Conservation (phyloP, 768 basidiomycete species). For the Hygrocybe punicea region DNA sequence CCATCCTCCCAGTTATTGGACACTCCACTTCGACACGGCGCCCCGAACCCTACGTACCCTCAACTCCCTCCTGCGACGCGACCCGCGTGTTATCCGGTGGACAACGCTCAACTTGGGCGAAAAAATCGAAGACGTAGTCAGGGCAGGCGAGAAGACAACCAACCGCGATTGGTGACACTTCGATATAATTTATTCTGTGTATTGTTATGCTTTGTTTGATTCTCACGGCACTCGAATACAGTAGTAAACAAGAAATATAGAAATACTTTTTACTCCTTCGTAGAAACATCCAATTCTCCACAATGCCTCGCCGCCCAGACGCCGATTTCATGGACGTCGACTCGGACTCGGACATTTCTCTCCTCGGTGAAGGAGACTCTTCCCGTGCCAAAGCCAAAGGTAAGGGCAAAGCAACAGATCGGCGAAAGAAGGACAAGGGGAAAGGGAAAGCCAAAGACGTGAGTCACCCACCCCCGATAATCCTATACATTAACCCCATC, state of each 20-base stretch:
- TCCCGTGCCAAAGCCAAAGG: slow-evolving; percentile 53
- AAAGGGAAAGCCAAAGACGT: slow-evolving; percentile 56
- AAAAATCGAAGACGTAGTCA: background rate
- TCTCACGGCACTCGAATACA: no score
- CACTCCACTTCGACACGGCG: slow-evolving; percentile 84
- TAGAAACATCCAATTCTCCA: no score
- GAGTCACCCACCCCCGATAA: slow-evolving; percentile 5
- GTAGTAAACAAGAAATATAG: no score
- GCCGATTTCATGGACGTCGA: slow-evolving; percentile 53
- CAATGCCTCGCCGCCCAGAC: slow-evolving; percentile 37
- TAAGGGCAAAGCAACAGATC: slow-evolving; percentile 52
- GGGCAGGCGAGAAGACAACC: background rate
- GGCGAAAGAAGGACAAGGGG: slow-evolving; percentile 53
- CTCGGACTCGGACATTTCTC: slow-evolving; percentile 70
- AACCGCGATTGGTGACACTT: no score
- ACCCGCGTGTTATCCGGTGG: slow-evolving; percentile 72
- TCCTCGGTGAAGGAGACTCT: slow-evolving; percentile 45
- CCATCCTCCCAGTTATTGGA: slow-evolving; percentile 67
- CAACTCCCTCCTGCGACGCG: slow-evolving; percentile 65
- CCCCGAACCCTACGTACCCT: slow-evolving; percentile 64
- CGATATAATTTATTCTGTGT: no score
- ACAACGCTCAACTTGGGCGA: slow-evolving; percentile 4
- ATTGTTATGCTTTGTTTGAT: no score
- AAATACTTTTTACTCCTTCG: no score
- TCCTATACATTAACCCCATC: slow-evolving; percentile 25